Conservation (phyloP, 345 rosid genomes). For the Heritiera littoralis region DNA sequence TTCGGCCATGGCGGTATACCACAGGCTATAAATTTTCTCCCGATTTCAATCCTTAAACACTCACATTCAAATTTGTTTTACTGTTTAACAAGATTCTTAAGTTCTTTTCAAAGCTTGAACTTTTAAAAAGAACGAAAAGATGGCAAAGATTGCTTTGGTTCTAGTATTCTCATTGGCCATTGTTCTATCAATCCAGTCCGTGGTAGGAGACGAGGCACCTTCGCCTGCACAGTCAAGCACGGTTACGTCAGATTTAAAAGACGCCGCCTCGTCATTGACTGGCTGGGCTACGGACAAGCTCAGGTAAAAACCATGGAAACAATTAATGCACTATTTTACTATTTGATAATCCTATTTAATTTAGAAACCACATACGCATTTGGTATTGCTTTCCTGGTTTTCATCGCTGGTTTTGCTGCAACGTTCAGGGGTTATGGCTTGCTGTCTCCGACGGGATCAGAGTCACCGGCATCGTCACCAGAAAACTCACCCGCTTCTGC, state of each 20-base stretch:
- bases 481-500: not conserved
- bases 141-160: conserved; percentile 11
- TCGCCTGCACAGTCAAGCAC: not conserved
- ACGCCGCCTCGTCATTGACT: not conserved
- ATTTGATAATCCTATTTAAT: not conserved
- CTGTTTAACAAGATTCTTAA: not conserved
- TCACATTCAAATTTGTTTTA: not conserved
- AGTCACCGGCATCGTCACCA: not conserved
- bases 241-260: not conserved
- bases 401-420: not conserved
- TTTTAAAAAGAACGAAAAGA: not conserved
- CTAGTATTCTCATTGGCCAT: not conserved
- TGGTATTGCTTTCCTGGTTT: not conserved
- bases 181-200: conserved; percentile 1
- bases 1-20: not conserved
- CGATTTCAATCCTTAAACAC: not conserved
- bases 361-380: not conserved
- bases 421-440: not conserved
- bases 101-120: not conserved
- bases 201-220: not conserved
- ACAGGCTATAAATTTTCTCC: not conserved
- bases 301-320: not conserved
- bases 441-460: not conserved
- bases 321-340: not conserved
- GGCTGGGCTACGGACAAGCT: conserved; percentile 9